Base-by-base conservation (phyloP, 1,284 basidiomycete species). In the Boletus semigastroideus region DNA sequence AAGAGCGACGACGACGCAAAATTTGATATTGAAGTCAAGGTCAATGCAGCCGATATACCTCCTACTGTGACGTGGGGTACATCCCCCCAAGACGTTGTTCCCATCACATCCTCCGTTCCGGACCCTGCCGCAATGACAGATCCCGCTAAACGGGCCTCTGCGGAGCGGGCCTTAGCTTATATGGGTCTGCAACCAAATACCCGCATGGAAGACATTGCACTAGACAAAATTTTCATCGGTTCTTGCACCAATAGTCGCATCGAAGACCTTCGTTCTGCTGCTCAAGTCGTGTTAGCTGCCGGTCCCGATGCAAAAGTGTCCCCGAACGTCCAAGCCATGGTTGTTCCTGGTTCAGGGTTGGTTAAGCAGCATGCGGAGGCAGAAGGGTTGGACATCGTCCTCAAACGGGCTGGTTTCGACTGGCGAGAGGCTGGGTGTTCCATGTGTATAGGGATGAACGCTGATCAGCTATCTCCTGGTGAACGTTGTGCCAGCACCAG, bases 371-470 rank as follows among this genome's bases (percentile, higher is more conserved):
- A 97, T 67, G 93, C 95, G 14, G 94, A 98, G 74, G 89, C 86
- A 25, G 94, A 98, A 66, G 94, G 94, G 37, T 78, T 98, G 54
- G 94, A 97, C 65, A 80, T 80, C 50, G 78, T 98, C 64, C 95
- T 98, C 80, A 93, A 87, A 71, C 89, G 92, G 47, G 94, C 94
- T 27, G 95, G 95, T 19, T 98, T 97, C 65, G 95, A 98, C 70
- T 98, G 94, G 94, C 83, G 94, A 53, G 95, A 98, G 73, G 95
- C 95, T 28, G 94, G 94, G 30, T 98, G 94, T 70, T 98, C 95
- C 30, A 98, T 98, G 95, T 98, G 94, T 73, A 72, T 98, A 57
- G 95, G 94, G 40, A 98, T 98, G 95, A 98, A 98, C 73, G 92
- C 94, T 11, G 94, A 98, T 73, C 93, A 96, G 71, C 79, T 98